These are phyloP conservation scores for Candida tunisiensis DNA, from an alignment of 1,139 yeast species.

Conservation along the genomic window DNA sequence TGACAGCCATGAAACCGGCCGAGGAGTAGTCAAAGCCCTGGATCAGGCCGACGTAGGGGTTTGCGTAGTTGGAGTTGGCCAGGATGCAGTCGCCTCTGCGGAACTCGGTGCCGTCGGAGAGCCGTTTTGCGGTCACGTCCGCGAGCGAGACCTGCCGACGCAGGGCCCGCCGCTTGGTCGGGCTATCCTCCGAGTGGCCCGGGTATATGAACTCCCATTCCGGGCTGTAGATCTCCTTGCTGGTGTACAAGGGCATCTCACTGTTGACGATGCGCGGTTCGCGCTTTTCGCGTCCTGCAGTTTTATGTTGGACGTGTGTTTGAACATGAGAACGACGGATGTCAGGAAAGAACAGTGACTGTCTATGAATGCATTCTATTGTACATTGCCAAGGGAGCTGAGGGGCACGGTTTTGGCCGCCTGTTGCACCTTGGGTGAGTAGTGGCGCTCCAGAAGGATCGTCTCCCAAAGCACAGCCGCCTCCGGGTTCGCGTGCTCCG, in stretches of 20 bases:
- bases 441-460: conserved; percentile 61
- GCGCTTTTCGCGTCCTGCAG: too few species aligned
- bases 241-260: too few species aligned
- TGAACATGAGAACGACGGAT: too few species aligned
- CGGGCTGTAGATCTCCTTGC: not conserved
- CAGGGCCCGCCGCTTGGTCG: not conserved
- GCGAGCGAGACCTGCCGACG: not conserved
- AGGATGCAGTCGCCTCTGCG: conserved; percentile 9
- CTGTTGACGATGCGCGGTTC: too few species aligned
- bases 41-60: conserved; percentile 8
- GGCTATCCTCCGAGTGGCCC: not conserved
- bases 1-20: conserved; percentile 7
- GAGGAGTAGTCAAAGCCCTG: conserved; percentile 6
- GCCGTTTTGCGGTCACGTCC: not conserved
- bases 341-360: too few species aligned
- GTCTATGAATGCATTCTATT: too few species aligned
- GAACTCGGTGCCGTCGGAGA: conserved; percentile 5
- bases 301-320: too few species aligned
- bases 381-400: too few species aligned
- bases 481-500: conserved; percentile 67
- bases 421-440: conserved; percentile 56
- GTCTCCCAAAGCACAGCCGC: conserved; percentile 89
- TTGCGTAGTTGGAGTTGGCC: conserved; percentile 6
- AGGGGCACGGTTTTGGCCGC: conserved; percentile 20
- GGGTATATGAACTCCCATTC: conserved; percentile 1